These are phyloP conservation scores for Monosporascus sp. DNA, from an alignment of 2,329 filamentous ascomycete genomes.

Conservation along the genomic window DNA sequence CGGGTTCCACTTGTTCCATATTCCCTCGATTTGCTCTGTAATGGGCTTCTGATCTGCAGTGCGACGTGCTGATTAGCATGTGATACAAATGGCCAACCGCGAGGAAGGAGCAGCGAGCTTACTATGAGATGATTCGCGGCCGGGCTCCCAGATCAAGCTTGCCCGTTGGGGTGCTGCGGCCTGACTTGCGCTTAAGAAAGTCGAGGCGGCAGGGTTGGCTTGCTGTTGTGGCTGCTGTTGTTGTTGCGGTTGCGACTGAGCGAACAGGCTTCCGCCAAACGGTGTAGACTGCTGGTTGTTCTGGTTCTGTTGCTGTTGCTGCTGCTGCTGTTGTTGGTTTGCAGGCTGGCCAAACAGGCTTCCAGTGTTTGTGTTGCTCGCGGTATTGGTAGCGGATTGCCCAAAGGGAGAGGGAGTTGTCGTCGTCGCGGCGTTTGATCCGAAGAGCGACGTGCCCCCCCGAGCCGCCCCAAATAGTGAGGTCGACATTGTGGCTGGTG, in stretches of 20 bases:
- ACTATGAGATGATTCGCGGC: conserved; percentile 24
- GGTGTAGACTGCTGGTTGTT: conserved; percentile 15
- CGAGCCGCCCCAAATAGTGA: conserved; percentile 19
- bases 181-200: conserved; percentile 38
- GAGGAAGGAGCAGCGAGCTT: neutral
- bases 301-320: conserved; percentile 21
- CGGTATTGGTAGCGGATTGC: conserved; percentile 17
- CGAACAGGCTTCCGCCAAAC: conserved; percentile 29
- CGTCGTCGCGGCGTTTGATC: conserved; percentile 14
- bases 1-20: conserved; percentile 72
- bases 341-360: conserved; percentile 37
- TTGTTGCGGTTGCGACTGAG: conserved; percentile 27
- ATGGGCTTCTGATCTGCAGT: conserved; percentile 63
- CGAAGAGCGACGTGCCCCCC: conserved; percentile 11
- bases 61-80: conserved; percentile 6
- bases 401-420: conserved; percentile 31
- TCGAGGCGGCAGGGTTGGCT: conserved; percentile 35
- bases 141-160: conserved; percentile 25
- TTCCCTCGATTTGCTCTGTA: conserved; percentile 65
- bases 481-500: conserved; percentile 19
- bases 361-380: conserved; percentile 19
- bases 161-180: conserved; percentile 22
- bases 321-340: conserved; percentile 31
- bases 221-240: conserved; percentile 31
- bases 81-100: neutral